phyloP scores from a whole-genome alignment of 2,329 filamentous ascomycete species.

The Seiridium cupressi region DNA sequence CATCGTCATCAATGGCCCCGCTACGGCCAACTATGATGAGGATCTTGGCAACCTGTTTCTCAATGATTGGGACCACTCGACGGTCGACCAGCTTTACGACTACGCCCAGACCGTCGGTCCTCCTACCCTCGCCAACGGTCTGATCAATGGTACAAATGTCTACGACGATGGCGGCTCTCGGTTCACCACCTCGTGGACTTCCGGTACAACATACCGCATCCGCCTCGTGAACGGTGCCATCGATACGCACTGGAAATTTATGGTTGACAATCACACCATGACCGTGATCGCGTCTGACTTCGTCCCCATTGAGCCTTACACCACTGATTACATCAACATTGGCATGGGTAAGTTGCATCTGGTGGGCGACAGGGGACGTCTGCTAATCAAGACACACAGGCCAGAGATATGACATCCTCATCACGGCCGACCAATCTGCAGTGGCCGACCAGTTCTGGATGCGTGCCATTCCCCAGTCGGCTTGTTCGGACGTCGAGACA shows the following conservation, averaged over 20 bases:
- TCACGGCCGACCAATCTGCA: constrained; percentile 11
- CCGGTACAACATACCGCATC: constrained; percentile 43
- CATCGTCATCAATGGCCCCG: constrained; percentile 61
- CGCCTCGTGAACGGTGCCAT: constrained; percentile 41
- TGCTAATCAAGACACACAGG: constrained; percentile 12
- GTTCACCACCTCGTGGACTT: constrained; percentile 34
- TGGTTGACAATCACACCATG: constrained; percentile 51
- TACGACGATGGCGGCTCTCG: constrained; percentile 30
- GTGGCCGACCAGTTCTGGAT: constrained; percentile 41
- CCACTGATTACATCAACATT: constrained; percentile 39
- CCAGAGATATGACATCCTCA: constrained; percentile 19
- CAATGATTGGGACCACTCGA: constrained; percentile 55
- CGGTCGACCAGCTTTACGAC: constrained; percentile 35
- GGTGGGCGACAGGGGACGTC: background rate
- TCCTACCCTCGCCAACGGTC: constrained; percentile 40
- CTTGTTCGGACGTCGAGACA: constrained; percentile 29
- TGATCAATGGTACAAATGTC: constrained; percentile 30
- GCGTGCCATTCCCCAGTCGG: constrained; percentile 35
- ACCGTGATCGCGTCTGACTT: constrained; percentile 54
- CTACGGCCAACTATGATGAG: constrained; percentile 57
- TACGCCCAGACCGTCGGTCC: constrained; percentile 27
- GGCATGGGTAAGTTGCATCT: constrained; percentile 29
- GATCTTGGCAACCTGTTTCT: constrained; percentile 61
- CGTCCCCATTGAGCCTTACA: constrained; percentile 52
- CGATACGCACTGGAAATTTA: constrained; percentile 41